phyloP scores from a whole-genome alignment of 805 yeast genomes.

The Pichia cephalocereana region DNA sequence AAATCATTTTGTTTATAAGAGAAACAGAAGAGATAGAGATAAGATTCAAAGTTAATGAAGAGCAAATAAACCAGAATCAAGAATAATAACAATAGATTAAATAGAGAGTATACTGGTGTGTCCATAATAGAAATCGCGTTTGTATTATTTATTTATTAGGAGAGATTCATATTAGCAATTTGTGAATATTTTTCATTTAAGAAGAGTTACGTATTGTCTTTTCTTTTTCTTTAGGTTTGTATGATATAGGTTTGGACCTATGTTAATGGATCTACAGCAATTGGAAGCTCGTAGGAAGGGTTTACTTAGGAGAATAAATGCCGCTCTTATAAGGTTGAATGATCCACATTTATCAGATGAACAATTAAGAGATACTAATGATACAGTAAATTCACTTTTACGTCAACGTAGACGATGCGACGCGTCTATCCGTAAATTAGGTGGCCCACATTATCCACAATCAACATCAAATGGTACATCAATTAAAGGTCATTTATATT shows the following conservation, averaged over 20 bases:
- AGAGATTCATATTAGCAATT: too few species aligned
- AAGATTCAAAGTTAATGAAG: too few species aligned
- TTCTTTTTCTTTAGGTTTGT: too few species aligned
- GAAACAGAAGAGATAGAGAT: neutral
- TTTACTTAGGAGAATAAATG: conserved; percentile 48
- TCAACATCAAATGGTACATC: neutral
- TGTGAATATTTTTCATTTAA: too few species aligned
- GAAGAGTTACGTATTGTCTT: too few species aligned
- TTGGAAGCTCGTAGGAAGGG: neutral
- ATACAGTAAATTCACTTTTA: conserved; percentile 55
- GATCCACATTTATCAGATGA: conserved; percentile 49
- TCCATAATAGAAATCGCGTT: too few species aligned
- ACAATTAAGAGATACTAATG: conserved; percentile 67
- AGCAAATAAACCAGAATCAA: too few species aligned
- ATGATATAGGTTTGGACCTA: too few species aligned
- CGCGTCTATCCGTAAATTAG: conserved; percentile 54
- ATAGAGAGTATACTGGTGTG: too few species aligned
- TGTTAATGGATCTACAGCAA: too few species aligned
- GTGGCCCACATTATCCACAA: conserved; percentile 56
- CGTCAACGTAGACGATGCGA: conserved; percentile 76
- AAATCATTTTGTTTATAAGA: conserved; percentile 2
- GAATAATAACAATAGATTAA: too few species aligned
- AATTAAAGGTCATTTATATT: conserved; percentile 32
- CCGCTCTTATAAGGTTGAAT: conserved; percentile 51
- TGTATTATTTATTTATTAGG: too few species aligned